Base-by-base conservation (phyloP, 495 filamentous ascomycete genomes). In the Penicillium silybi region DNA sequence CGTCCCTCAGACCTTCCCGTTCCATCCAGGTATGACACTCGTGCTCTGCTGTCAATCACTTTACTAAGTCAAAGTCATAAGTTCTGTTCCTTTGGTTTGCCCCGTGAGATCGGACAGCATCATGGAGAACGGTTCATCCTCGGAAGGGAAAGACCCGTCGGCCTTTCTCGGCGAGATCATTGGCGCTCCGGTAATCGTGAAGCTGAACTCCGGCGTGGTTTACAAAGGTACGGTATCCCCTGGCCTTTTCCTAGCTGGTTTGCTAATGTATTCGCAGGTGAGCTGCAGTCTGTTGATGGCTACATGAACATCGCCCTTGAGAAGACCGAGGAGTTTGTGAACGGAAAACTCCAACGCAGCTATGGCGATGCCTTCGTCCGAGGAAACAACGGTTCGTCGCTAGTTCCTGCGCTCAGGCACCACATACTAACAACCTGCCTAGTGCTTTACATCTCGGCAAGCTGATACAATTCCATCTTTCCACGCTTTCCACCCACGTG, bases 271-370 rank as follows among this genome's bases (percentile, higher is more conserved):
- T 6, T 8, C 42, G 8, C 44, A 96, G 92, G 92, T 34, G 88
- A 95, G 62, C 79, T 96, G n/a, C 90, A 96, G 61, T 95, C 90
- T 0, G 91, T 97, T 39, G 93, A 98, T 66, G 95, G 95, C 35
- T 98, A 97, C 66, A 97, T 98, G 93, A 97, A 98, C 68, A 95
- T 98, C 57, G 90, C 93, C 17, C 80, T 98, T 3, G 93, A 97
- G 65, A 92, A 95, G 68, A 92, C 90, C 0, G 86, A 90, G 54
- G 95, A 98, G 72, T 90, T 84, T 61, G 86, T 93, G 44, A 85
- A 91, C 63, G 95, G 92, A 22, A 82, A 82, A 51, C 80, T 89
- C 63, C 81, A 83, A 56, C 80, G 88, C 58, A 86, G 75, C 39
- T 97, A 95, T 69, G 93, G 95, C 0, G 93, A 98, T 75, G 90